These are phyloP conservation scores for Papiliotrema laurentii DNA, from an alignment of 1,284 basidiomycete species.

Conservation along the genomic window DNA sequence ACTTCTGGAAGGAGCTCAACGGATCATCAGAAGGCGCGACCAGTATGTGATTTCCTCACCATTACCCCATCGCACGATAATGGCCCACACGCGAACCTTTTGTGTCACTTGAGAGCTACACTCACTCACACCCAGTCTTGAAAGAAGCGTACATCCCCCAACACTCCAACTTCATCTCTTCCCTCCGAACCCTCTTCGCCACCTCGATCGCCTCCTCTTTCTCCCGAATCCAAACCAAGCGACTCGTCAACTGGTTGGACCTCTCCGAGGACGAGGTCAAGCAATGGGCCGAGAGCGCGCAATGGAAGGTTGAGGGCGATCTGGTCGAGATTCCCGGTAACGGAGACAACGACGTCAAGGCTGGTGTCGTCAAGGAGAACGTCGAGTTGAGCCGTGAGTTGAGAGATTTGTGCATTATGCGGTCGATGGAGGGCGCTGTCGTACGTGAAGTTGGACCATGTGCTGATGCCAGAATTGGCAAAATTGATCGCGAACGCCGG, in stretches of 20 bases:
- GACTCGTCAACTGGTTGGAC: slow-evolving; percentile 43
- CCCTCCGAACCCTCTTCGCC: slow-evolving; percentile 37
- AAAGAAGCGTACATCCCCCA: slow-evolving; percentile 37
- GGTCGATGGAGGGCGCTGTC: too few relatives aligned
- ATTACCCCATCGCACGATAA: too few relatives aligned
- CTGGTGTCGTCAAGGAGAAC: slow-evolving; percentile 85
- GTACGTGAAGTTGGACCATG: too few relatives aligned
- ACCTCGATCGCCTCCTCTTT: slow-evolving; percentile 41
- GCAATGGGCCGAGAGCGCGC: slow-evolving; percentile 60
- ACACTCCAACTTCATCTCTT: slow-evolving; percentile 32
- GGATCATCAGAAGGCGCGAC: slow-evolving; percentile 51
- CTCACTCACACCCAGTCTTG: slow-evolving; percentile 26
- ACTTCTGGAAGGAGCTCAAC: slow-evolving; percentile 76
- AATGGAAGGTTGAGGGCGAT: slow-evolving; percentile 68
- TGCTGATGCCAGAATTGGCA: slow-evolving; percentile 60
- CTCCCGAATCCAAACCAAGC: slow-evolving; percentile 25
- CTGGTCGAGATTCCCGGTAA: slow-evolving; percentile 73
- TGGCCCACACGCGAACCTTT: background rate
- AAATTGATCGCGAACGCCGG: slow-evolving; percentile 65
- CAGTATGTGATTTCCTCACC: slow-evolving; percentile 18
- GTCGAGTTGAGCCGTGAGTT: slow-evolving; percentile 80
- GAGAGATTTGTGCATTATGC: background rate
- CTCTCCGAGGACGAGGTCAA: slow-evolving; percentile 54
- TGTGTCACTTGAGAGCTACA: too few relatives aligned
- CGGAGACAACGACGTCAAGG: slow-evolving; percentile 92